Percentiles rank a stretch among this genome's conserved stretches.
Conservation (phyloP, 176 grass and related monocot genomes). For the Elaeis guineensis region DNA sequence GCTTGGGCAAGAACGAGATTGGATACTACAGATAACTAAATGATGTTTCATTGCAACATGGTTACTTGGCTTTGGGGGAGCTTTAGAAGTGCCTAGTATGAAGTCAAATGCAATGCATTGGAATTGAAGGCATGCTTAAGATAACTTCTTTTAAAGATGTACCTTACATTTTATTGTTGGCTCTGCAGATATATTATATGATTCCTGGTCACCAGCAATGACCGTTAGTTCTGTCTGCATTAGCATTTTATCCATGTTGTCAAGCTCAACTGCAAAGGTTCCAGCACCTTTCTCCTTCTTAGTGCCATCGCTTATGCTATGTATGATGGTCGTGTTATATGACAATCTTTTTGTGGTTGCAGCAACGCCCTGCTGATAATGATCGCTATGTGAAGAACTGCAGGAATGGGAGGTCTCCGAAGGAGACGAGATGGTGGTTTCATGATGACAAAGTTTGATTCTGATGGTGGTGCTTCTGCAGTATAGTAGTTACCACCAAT, state of each 20-base stretch:
- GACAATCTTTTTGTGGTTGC: neutral
- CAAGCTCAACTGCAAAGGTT: conserved; percentile 83
- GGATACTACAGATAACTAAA: too few species aligned
- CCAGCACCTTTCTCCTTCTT: neutral
- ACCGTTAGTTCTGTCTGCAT: conserved; percentile 83
- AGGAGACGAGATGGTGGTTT: conserved; percentile 20
- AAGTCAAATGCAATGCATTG: too few species aligned
- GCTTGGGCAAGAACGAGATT: too few species aligned
- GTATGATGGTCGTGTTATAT: too few species aligned
- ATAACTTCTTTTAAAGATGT: too few species aligned
- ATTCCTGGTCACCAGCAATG: conserved; percentile 91
- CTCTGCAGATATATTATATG: conserved; percentile 77
- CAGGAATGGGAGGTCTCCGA: conserved; percentile 3
- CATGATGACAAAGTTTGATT: conserved; percentile 10
- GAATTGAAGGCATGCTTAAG: too few species aligned
- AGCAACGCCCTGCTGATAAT: conserved; percentile 9
- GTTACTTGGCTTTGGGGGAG: too few species aligned
- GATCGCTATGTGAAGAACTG: conserved; percentile 16
- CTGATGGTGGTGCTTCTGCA: too few species aligned
- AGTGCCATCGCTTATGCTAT: neutral
- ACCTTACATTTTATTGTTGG: too few species aligned
- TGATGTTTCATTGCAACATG: too few species aligned
- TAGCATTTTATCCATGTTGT: conserved; percentile 86
- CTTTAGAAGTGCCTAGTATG: too few species aligned
- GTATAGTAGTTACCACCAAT: neutral